These are phyloP conservation scores for Acacia melanoxylon DNA, from an alignment of 306 rosid species.

Conservation along the genomic window DNA sequence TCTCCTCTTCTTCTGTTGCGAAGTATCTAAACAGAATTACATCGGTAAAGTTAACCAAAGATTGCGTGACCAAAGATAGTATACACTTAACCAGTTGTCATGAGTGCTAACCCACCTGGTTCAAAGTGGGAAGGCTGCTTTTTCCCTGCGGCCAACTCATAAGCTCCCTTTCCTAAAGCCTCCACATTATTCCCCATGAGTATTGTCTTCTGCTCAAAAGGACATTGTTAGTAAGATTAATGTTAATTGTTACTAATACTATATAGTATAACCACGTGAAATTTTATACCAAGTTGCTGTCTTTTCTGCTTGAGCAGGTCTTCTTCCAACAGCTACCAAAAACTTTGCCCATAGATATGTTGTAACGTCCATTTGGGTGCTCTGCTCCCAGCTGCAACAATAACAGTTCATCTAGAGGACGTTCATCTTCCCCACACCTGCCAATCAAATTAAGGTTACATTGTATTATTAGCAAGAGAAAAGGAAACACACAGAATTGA, in stretches of 20 bases:
- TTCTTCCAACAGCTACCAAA: constrained; percentile 77
- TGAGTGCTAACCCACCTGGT: constrained; percentile 49
- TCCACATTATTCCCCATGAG: constrained; percentile 50
- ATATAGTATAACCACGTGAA: neutral
- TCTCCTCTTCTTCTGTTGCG: constrained; percentile 81
- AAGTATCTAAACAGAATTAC: constrained; percentile 45
- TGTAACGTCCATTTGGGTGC: constrained; percentile 60
- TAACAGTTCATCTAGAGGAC: constrained; percentile 80
- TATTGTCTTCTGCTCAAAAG: constrained; percentile 52
- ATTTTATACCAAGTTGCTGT: constrained; percentile 47
- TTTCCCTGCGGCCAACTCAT: constrained; percentile 42
- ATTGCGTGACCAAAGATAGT: neutral
- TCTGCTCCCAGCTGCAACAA: constrained; percentile 84
- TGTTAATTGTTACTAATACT: neutral
- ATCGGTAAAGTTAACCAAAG: neutral
- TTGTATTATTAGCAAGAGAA: neutral
- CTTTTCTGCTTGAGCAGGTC: constrained; percentile 37
- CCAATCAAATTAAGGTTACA: constrained; percentile 13
- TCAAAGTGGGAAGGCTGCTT: constrained; percentile 39
- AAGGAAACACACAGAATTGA: neutral
- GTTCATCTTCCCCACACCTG: constrained; percentile 97
- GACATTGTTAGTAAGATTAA: constrained; percentile 10
- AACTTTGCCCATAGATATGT: constrained; percentile 68
- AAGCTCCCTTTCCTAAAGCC: constrained; percentile 41
- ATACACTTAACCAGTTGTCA: neutral